Base-by-base conservation (phyloP, 169 alveolate genomes). In the Plasmodium cynomolgi region DNA sequence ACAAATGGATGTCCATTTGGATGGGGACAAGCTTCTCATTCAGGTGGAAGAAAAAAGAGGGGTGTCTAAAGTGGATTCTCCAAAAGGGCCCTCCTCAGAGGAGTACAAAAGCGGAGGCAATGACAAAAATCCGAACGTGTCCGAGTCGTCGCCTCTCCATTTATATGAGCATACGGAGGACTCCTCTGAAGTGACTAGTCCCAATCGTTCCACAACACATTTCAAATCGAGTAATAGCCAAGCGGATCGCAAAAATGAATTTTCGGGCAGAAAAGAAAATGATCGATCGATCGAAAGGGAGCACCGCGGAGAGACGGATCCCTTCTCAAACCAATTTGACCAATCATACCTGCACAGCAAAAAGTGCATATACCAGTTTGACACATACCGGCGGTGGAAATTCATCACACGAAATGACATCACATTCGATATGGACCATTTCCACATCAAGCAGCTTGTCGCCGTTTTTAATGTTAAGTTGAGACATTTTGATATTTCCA, bases 391-490 rank as follows among this genome's bases (percentile, higher is more conserved):
- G 23, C 62, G 83, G 73, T 88, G 94, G 94, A 58, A 56, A 39
- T 88, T 77, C 47, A 88, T 39, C 29, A 80, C 68, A 23, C 73
- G 90, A 20, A 73, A 88, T 39, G 94, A 88, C 50, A 79, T 88
- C 20, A 50, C 54, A 13, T 88, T 88, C 47, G 94, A 88, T 44
- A 80, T 88, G 91, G 81, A 56, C 26, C 31, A 58, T 17, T 62
- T 88, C 9, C 9, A 80, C 54, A 80, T 88, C 73, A 77, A 88
- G 33, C 94, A 88, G 54, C 83, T 88, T 1, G 94, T 88, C 33
- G 54, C 84, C 50, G 94, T 88, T 34, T 88, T 88, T 88, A 88
- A 80, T 41, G 54, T 88, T 34, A 56, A 88, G 81, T 81, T 88
- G 81, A 88, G 54, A 39, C 37, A 88, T 80, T 88, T 88, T 73